A percentile compares a stretch with the other conserved stretches of the same genome.
Evolutionary conservation across 305 asterid species (phyloP).

Genomic region (Fraxinus greggii): DNA sequence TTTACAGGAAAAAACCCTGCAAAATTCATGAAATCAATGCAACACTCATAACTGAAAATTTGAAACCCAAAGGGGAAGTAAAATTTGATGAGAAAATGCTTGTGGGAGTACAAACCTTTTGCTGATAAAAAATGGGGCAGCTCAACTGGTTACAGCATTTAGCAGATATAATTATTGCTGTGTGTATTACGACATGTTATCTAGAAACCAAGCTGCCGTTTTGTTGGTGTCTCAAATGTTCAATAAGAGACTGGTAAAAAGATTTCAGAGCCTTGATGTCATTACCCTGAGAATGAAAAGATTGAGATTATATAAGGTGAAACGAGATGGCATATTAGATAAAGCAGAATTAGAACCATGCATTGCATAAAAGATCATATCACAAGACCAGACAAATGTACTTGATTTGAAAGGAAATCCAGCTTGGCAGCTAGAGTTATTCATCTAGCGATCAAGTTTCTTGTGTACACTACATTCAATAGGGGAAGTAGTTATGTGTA

Average conservation of each 20-base stretch:
- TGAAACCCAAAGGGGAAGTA: conserved; percentile 11
- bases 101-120: conserved; percentile 36
- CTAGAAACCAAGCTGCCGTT: conserved; percentile 84
- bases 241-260: conserved; percentile 76
- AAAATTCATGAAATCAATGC: conserved; percentile 18
- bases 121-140: conserved; percentile 26
- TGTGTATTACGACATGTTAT: conserved; percentile 39
- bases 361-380: neutral
- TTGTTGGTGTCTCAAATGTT: conserved; percentile 76
- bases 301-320: neutral
- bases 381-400: neutral
- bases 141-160: conserved; percentile 31
- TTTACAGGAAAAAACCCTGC: conserved; percentile 67
- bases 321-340: neutral
- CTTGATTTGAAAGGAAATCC: neutral
- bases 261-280: conserved; percentile 71
- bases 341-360: neutral
- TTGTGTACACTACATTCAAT: neutral
- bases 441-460: neutral
- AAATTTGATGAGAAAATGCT: neutral
- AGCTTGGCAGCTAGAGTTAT: neutral
- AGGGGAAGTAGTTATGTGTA: neutral
- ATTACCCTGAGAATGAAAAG: conserved; percentile 51
- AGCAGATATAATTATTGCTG: conserved; percentile 15
- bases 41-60: neutral